phyloP scores from a whole-genome alignment of 768 basidiomycete genomes.

The Cyclocybe aegerita region DNA sequence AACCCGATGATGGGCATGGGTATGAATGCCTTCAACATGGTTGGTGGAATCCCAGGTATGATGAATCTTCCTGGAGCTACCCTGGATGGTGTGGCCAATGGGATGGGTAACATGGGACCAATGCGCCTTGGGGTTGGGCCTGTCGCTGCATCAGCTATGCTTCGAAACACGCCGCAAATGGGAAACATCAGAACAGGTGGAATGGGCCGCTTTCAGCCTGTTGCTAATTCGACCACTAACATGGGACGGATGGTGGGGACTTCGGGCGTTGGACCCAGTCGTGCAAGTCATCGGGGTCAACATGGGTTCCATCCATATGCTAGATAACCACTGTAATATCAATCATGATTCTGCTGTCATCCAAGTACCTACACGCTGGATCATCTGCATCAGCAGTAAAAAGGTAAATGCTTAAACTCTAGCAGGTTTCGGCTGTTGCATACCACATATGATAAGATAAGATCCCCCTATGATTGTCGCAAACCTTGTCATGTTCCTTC shows the following conservation, averaged over 20 bases:
- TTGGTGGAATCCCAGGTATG: conserved; percentile 22
- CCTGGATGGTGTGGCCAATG: conserved; percentile 26
- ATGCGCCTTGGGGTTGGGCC: conserved; percentile 37
- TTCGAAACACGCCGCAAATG: conserved; percentile 8
- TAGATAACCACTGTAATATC: conserved; percentile 36
- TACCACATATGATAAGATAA: too few relatives aligned
- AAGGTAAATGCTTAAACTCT: too few relatives aligned
- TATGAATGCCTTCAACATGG: conserved; percentile 35
- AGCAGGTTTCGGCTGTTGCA: too few relatives aligned
- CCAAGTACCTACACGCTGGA: too few relatives aligned
- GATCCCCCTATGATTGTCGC: too few relatives aligned
- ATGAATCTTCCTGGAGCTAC: conserved; percentile 21
- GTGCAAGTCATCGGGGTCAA: conserved; percentile 51
- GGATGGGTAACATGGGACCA: conserved; percentile 35
- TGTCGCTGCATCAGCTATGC: conserved; percentile 14
- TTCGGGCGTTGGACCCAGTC: conserved; percentile 45
- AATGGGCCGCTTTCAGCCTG: conserved; percentile 6
- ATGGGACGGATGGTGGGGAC: conserved; percentile 32
- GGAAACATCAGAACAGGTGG: conserved; percentile 19
- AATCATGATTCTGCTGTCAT: too few relatives aligned
- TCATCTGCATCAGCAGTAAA: too few relatives aligned
- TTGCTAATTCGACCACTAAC: conserved; percentile 12
- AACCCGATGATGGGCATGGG: conserved; percentile 53
- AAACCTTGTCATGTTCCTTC: too few relatives aligned
- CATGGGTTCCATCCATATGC: conserved; percentile 69